These are phyloP conservation scores for Penicillium sp. DNA, from an alignment of 2,329 filamentous ascomycete genomes.

Conservation along the genomic window DNA sequence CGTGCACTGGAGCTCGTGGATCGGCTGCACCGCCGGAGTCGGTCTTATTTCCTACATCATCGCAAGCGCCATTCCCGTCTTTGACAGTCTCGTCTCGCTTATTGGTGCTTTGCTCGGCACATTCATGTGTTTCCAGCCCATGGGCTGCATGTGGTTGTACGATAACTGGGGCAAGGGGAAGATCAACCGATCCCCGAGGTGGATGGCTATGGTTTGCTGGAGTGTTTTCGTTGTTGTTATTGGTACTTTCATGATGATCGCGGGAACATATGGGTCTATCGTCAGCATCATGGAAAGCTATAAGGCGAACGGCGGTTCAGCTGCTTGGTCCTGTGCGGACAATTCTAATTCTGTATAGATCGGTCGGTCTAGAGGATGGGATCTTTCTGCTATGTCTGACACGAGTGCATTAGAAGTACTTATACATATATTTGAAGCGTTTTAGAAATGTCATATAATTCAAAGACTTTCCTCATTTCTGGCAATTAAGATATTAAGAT, in stretches of 20 bases:
- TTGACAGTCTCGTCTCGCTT: constrained; percentile 20
- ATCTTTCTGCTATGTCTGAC: not conserved
- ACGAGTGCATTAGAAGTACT: not conserved
- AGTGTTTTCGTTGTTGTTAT: constrained; percentile 35
- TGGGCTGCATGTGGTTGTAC: constrained; percentile 44
- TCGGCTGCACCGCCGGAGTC: constrained; percentile 15
- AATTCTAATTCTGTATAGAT: constrained; percentile 32
- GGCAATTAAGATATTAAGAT: too few relatives aligned
- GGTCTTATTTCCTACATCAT: constrained; percentile 21
- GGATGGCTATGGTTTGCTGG: constrained; percentile 19
- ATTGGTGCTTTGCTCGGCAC: constrained; percentile 23
- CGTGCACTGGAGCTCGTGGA: constrained; percentile 19
- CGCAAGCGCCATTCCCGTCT: constrained; percentile 23
- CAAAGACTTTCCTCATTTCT: not conserved
- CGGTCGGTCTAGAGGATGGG: not conserved
- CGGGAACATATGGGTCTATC: constrained; percentile 46
- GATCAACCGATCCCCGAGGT: constrained; percentile 12
- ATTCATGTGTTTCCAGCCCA: constrained; percentile 25
- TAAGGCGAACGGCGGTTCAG: constrained; percentile 33
- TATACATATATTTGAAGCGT: not conserved
- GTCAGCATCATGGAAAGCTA: constrained; percentile 42
- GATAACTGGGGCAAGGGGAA: constrained; percentile 36
- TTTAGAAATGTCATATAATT: not conserved
- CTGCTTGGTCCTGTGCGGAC: constrained; percentile 45
- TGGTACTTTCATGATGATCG: constrained; percentile 45